Conservation (phyloP, 768 basidiomycete genomes). For the Russula abietina region DNA sequence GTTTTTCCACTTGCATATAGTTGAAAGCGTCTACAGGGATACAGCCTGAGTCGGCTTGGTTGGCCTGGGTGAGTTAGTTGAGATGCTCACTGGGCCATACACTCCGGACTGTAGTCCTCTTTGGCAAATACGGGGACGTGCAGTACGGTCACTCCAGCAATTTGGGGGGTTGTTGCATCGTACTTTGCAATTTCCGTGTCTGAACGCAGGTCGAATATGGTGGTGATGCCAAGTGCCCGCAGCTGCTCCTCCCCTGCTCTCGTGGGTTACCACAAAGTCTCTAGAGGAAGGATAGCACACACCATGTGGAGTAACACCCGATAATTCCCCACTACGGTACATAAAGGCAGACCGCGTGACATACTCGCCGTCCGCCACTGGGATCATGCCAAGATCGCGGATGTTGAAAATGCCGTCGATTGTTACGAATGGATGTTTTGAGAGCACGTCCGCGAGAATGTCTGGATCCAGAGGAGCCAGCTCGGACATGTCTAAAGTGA, state of each 20-base stretch:
- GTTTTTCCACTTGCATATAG: constrained; percentile 76
- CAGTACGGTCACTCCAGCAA: constrained; percentile 56
- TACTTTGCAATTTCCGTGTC: constrained; percentile 76
- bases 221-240: constrained; percentile 54
- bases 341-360: constrained; percentile 52
- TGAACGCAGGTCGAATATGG: constrained; percentile 72
- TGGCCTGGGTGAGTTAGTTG: constrained; percentile 10
- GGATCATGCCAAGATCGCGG: constrained; percentile 63
- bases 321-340: constrained; percentile 69
- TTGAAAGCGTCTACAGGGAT: constrained; percentile 49
- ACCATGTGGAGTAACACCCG: constrained; percentile 66
- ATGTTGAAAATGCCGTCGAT: constrained; percentile 73
- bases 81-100: constrained; percentile 75
- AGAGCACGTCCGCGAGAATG: constrained; percentile 59
- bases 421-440: constrained; percentile 61
- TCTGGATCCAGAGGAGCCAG: constrained; percentile 61
- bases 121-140: constrained; percentile 58
- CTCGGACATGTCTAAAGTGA: constrained; percentile 27
- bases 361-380: constrained; percentile 40
- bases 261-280: background rate
- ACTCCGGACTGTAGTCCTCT: constrained; percentile 79
- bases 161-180: constrained; percentile 53
- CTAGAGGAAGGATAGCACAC: constrained; percentile 3
- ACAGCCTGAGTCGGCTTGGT: background rate
- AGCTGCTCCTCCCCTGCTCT: constrained; percentile 51